Evolutionary conservation across 352 stramenopile genomes (phyloP).

Genomic region (Peronosclerospora sorghi): DNA sequence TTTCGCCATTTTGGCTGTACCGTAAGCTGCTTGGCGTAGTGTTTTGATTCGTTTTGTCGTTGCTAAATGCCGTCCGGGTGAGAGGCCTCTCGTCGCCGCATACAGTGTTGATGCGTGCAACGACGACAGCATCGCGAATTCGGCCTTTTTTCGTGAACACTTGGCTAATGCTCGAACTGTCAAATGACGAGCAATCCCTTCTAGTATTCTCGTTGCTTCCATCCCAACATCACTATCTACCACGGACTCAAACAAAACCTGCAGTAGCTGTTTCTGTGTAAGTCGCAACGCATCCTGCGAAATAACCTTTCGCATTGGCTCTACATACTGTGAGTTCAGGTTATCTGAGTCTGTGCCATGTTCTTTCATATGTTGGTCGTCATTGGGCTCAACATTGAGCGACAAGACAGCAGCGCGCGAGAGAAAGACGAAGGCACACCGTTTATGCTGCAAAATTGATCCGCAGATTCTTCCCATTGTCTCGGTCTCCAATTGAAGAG

Average conservation of each 20-base stretch:
- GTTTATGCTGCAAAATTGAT: slow-evolving; percentile 69
- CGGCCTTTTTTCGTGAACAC: slow-evolving; percentile 42
- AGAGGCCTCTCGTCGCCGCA: slow-evolving; percentile 65
- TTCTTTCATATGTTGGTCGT: slow-evolving; percentile 10
- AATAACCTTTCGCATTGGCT: slow-evolving; percentile 34
- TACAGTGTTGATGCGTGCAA: slow-evolving; percentile 65
- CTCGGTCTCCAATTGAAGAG: slow-evolving; percentile 54
- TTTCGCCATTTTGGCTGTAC: slow-evolving; percentile 43
- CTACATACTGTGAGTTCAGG: slow-evolving; percentile 10
- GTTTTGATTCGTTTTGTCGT: slow-evolving; percentile 74
- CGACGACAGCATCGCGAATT: slow-evolving; percentile 61
- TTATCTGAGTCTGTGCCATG: slow-evolving; percentile 4
- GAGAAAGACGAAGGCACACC: slow-evolving; percentile 61
- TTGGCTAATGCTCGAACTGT: slow-evolving; percentile 34
- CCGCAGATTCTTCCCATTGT: slow-evolving; percentile 52
- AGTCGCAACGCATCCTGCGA: slow-evolving; percentile 39
- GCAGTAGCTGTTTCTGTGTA: slow-evolving; percentile 40
- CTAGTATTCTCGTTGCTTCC: slow-evolving; percentile 44
- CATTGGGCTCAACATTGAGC: slow-evolving; percentile 30
- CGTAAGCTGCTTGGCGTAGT: slow-evolving; percentile 62
- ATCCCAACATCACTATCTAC: slow-evolving; percentile 63
- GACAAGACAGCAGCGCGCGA: slow-evolving; percentile 40
- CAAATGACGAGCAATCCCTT: slow-evolving; percentile 45
- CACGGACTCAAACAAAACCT: slow-evolving; percentile 59
- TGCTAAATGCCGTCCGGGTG: slow-evolving; percentile 62